Evolutionary conservation across 164 flowering plant species (phyloP), one percentile per base, ranked within the genome.

Genomic region (Magnolia changhungtana): DNA sequence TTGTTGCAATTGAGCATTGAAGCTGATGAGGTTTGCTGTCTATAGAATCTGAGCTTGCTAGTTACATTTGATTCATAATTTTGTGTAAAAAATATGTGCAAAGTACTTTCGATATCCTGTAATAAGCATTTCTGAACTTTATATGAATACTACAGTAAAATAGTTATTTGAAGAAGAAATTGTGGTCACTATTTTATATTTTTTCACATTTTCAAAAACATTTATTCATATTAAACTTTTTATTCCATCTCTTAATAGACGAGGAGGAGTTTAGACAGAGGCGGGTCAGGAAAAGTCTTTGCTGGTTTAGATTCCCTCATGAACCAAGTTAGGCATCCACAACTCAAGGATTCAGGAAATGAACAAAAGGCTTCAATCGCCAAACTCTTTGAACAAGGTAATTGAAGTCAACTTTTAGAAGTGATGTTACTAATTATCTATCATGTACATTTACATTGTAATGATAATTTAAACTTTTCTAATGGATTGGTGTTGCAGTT

Each of bases 281-380:
- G 84, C 63, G 90, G 78, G 16, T 72, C 85, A 75, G 90, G 79
- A 65, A 82, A 83, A 63, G 79, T 77, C 70, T 77, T 75, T 63
- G 80, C 83, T 70, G 84, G 74, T 50, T 73, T 87, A 27, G 94
- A 91, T 84, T 81, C 90, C 79, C 88, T 84, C 63, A 82, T 84
- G 80, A 80, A 90, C 72, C 92, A 89, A 82, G 86, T 82, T 76
- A 86, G 83, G 81, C 86, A 82, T 75, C 87, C 88, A 65, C 89
- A 58, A 69, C 67, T 69, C 55, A 75, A 59, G 37, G 78, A 75
- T n/a, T 45, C 78, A 58, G 95, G 85, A 86, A 90, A 87, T 82
- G 96, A 90, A 31, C 96, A 92, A 50, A 92, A 87, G 79, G 83
- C 89, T 31, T 88, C 99, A n/a, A 82, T 92, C 52, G 96, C 91